Base-by-base conservation (phyloP, 2,329 filamentous ascomycete species). In the Venturia aucupariae region DNA sequence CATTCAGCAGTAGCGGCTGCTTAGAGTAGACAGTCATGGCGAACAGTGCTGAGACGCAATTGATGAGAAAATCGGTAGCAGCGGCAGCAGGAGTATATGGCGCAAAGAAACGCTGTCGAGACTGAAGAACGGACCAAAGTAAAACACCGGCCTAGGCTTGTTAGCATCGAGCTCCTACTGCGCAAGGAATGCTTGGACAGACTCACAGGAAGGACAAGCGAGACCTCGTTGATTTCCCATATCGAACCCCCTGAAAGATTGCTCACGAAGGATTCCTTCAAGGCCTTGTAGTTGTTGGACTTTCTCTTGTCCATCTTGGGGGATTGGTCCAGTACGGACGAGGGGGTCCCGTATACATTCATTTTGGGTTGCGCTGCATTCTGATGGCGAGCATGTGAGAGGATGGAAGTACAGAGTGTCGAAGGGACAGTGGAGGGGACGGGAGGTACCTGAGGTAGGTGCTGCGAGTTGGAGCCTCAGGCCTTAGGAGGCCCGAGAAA, bases 181-280 rank as follows among this genome's bases (percentile, higher is more conserved):
- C 65, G 69, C 70, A 39, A 30, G 19, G 55, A 42, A 60, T 30
- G 24, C 32, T 13, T 38, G 30, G 71, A 66, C 69, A 32, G 30
- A 75, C 84, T 72, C 84, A 97, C 94, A 72, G 92, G 87, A 72
- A 91, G 90, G 68, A 96, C 88, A 60, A 90, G 83, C 60, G 90
- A 91, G 69, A 97, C 90, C 70, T 85, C 83, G 74, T 92, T 93
- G 78, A 99, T 92, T 75, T 99, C 94, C 69, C 82, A 79, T 66
- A 96, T 86, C 39, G 86, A 83, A 66, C 94, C 91, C 48, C 94
- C 94, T 7, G 88, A 87, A 38, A 96, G 85, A 74, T 92, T 90
- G 64, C 93, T 96, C 72, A 99, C 94, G 75, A 96, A 96, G 73
- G 91, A 91, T 80, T 96, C 92, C 79, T 99, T 99, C 69, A 89